These are phyloP conservation scores for Geosmithia flava DNA, from an alignment of 2,329 filamentous ascomycete genomes.

Conservation along the genomic window DNA sequence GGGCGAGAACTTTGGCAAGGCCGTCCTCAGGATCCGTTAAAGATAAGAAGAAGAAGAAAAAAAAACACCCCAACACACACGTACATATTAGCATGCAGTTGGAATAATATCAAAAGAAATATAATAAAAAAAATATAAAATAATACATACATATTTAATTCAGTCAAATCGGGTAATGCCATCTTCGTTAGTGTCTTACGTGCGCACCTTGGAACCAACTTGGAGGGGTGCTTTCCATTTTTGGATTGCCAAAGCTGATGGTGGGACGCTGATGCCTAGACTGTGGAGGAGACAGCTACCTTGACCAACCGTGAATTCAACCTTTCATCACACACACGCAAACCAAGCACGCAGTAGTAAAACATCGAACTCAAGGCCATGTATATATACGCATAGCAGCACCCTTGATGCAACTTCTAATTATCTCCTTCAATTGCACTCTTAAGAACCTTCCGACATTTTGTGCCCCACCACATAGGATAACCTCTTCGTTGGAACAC, in stretches of 20 bases:
- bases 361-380: not conserved
- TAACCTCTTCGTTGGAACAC: not conserved
- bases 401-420: not conserved
- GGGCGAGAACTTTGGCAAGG: slow-evolving; percentile 81
- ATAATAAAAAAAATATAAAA: too few relatives aligned
- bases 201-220: not conserved
- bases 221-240: not conserved
- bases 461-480: slow-evolving; percentile 8
- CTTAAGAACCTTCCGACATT: not conserved
- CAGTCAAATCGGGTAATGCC: too few relatives aligned
- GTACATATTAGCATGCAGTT: not conserved
- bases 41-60: not conserved
- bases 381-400: not conserved
- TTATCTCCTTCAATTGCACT: not conserved
- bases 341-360: slow-evolving; percentile 4
- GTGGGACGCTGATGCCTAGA: not conserved
- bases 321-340: slow-evolving; percentile 4
- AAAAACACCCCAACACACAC: too few relatives aligned
- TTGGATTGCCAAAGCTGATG: not conserved
- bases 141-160: too few relatives aligned
- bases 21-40: slow-evolving; percentile 46
- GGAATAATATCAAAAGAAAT: too few relatives aligned
- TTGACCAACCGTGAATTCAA: not conserved
- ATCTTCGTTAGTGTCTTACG: not conserved
- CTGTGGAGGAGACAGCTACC: not conserved